Evolutionary conservation across 768 basidiomycete species (phyloP).

Genomic region (Psilocybe tampanensis): DNA sequence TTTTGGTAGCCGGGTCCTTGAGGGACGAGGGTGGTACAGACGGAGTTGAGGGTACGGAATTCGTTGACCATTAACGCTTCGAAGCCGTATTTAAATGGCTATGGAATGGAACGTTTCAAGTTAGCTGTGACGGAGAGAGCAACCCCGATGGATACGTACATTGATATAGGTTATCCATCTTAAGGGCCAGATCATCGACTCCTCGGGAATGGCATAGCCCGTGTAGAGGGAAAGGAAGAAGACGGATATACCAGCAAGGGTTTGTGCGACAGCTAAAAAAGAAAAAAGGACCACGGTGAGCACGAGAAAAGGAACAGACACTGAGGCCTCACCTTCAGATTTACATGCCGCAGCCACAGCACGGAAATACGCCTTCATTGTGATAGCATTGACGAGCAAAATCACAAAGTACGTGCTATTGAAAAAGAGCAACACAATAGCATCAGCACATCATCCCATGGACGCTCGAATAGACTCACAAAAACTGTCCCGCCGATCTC

Average conservation of each 20-base stretch:
- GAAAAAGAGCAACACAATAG: too few species aligned
- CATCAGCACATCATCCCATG: too few species aligned
- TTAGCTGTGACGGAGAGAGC: not conserved
- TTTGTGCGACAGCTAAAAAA: conserved; percentile 52
- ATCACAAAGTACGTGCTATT: conserved; percentile 61
- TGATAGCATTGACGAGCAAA: conserved; percentile 54
- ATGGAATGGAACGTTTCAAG: conserved; percentile 19
- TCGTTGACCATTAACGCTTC: conserved; percentile 82
- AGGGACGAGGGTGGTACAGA: conserved; percentile 61
- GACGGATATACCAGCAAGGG: conserved; percentile 49
- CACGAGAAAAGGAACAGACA: too few species aligned
- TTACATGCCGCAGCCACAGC: conserved; percentile 62
- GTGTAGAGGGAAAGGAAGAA: conserved; percentile 34
- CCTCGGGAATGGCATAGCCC: conserved; percentile 60
- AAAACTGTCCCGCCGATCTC: conserved; percentile 55
- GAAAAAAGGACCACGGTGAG: too few species aligned
- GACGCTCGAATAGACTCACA: conserved; percentile 49
- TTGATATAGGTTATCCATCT: conserved; percentile 60
- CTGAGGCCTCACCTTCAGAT: conserved; percentile 25
- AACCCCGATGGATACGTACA: not conserved
- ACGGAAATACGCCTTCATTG: conserved; percentile 82
- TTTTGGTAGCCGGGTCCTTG: conserved; percentile 64
- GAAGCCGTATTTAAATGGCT: conserved; percentile 41
- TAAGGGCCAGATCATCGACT: conserved; percentile 68
- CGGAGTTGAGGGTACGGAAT: conserved; percentile 69